Evolutionary conservation across 345 rosid genomes (phyloP).

Genomic region (Trapa incisa): DNA sequence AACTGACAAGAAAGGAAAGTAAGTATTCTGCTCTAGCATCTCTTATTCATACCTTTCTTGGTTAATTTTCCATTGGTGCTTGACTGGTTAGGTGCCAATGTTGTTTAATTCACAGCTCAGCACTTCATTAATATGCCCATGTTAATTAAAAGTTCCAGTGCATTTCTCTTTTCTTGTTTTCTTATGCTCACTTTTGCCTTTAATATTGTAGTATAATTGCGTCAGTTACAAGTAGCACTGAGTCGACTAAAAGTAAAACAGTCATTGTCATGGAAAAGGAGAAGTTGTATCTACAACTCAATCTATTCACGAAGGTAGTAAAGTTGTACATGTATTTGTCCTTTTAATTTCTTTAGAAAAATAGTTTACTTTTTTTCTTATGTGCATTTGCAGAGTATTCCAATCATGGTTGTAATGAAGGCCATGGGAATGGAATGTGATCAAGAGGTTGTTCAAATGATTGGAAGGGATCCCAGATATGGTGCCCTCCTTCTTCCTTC

Average conservation of each 20-base stretch:
- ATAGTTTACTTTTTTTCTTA: neutral
- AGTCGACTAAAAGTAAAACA: slow-evolving; percentile 77
- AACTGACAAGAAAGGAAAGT: slow-evolving; percentile 89
- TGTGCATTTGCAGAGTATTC: slow-evolving; percentile 33
- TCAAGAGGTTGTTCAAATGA: slow-evolving; percentile 90
- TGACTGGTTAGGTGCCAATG: neutral
- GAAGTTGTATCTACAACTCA: slow-evolving; percentile 71
- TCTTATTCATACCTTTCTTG: neutral
- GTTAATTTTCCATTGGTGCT: neutral
- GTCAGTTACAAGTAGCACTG: slow-evolving; percentile 90
- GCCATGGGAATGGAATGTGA: slow-evolving; percentile 99
- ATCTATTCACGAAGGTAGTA: slow-evolving; percentile 59
- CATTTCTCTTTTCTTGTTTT: neutral
- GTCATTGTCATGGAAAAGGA: slow-evolving; percentile 80
- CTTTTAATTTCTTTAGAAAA: neutral
- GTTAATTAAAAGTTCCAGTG: neutral
- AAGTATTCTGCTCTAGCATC: slow-evolving; percentile 23
- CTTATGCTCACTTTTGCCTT: neutral
- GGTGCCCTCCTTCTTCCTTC: slow-evolving; percentile 67
- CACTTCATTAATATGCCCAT: neutral
- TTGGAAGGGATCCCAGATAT: slow-evolving; percentile 90
- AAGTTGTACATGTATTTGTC: slow-evolving; percentile 1
- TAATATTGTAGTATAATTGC: slow-evolving; percentile 57
- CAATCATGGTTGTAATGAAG: slow-evolving; percentile 76
- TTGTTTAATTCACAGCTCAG: neutral